Base-by-base conservation (phyloP, 2,329 filamentous ascomycete species). In the Leptodontidium sp. region DNA sequence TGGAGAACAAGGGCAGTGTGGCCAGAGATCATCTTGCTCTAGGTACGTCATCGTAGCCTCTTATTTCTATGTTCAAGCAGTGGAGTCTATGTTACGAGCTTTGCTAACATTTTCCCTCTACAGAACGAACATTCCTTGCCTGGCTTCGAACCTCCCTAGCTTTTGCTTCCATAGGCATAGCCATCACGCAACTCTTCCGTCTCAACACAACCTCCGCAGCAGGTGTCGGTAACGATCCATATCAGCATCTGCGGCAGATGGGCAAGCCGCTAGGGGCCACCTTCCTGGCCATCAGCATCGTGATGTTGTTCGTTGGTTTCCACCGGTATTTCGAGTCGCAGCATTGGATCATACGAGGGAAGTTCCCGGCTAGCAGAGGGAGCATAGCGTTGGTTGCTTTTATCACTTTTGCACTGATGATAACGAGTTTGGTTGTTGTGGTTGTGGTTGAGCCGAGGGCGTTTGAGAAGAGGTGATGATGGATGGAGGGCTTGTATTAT, bases 1-100 rank as follows among this genome's bases (percentile, higher is more conserved):
- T 96, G 69, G 93, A 96, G 79, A 96, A 96, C 77, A 95, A 93
- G 80, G 93, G 93, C 49, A 93, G 90, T 77, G 92, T 95, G 49
- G 93, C 93, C 12, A 84, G 93, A 75, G 93, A 96, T 79, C 93
- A 96, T 81, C 82, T 96, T 66, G 93, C 93, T 26, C 81, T 96
- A 61, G 92, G 92, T 94, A 79, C 38, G 29, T 55, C 21, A 50
- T 55, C 32, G 24, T 57, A 3, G 14, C 29, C 55, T 62, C 26
- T 61, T 14, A 24, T 15, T 9, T 21, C 24, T 50, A 11, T 24
- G 12, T 17, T 12, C 3, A 26, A 38, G 35, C 24, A 29, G 14
- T 29, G 24, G 15, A 35, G 24, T 35, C 24, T 9, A 38, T 45
- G 2, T 55, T 63, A 38, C 21, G 43, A 53, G 53, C 65, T 69